Base-by-base conservation (phyloP, 371 early-diverging fungal genomes). In the Amoeboaphelidium protococcarum region DNA sequence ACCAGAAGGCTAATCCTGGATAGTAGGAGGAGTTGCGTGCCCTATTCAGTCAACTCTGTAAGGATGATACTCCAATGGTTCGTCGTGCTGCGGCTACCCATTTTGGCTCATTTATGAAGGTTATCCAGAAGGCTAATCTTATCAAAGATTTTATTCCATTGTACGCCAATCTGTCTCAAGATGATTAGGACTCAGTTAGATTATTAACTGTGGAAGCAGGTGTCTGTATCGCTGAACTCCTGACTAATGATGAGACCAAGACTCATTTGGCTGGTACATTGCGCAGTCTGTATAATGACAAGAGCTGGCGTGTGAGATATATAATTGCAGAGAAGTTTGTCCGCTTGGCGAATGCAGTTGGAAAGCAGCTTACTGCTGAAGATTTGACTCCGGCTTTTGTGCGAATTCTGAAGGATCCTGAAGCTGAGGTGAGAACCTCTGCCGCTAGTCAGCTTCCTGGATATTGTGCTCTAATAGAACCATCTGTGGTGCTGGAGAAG, bases 51-150 rank as follows among this genome's bases (percentile, higher is more conserved):
- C 73, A 75, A 54, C 73, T 95, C 25, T 78, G 81, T 57, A 63
- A 73, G 51, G 92, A 96, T 58, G 87, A 86, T 41, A 91, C 90
- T 22, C 96, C 96, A 13, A 92, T 96, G 96, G 92, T 90, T 51
- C 76, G 92, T 52, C 73, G 94, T 52, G 79, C 91, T 2, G 87
- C 89, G 10, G 82, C 90, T 40, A 81, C 82, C n/a, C 72, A 85
- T 50, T 65, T 95, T 27, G 73, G 74, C 42, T 50, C 66, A 50
- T 66, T 87, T 50, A 71, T 71, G 25, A 69, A 68, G 52, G 60
- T 71, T 53, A 60, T 80, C 40, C 53, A 73, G 44, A 71, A 76
- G 56, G 76, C 78, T 23, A 72, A 83, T 54, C 60, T 86, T 22
- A 55, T 81, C 25, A 49, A 66, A 4, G 80, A 79, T 31, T 67